A percentile compares a stretch with the other conserved stretches of the same genome.
Evolutionary conservation across 1,284 basidiomycete species (phyloP).

Genomic region (Volvariella volvacea): DNA sequence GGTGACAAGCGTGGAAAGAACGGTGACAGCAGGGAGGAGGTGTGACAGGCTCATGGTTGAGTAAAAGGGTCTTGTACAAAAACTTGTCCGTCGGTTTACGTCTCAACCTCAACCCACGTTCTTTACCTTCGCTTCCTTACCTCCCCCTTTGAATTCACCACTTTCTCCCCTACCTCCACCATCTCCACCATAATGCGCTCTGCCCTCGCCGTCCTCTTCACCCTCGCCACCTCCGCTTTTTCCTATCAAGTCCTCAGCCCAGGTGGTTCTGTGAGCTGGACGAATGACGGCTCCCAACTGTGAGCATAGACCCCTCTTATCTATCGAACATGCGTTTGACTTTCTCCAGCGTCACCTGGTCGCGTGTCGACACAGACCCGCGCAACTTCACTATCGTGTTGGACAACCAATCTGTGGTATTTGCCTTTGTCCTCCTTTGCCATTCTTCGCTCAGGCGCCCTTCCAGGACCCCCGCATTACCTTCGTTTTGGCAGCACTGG

Average conservation of each 20-base stretch:
- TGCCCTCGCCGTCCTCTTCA: slow-evolving; percentile 37
- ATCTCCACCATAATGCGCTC: slow-evolving; percentile 37
- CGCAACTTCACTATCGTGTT: slow-evolving; percentile 64
- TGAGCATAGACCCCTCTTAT: slow-evolving; percentile 15
- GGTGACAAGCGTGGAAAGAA: too few relatives aligned
- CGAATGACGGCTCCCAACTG: slow-evolving; percentile 46
- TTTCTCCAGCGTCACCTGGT: slow-evolving; percentile 51
- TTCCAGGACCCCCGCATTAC: slow-evolving; percentile 19
- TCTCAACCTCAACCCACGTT: too few relatives aligned
- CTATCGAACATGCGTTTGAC: slow-evolving; percentile 7
- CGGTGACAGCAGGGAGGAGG: too few relatives aligned
- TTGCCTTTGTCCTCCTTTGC: slow-evolving; percentile 3
- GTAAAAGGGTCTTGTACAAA: too few relatives aligned
- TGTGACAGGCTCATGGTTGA: too few relatives aligned
- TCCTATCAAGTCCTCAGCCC: slow-evolving; percentile 62
- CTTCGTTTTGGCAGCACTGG: slow-evolving; percentile 43
- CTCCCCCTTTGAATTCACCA: too few relatives aligned
- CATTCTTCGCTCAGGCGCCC: slow-evolving; percentile 8
- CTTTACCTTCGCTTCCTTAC: too few relatives aligned
- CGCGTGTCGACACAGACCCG: slow-evolving; percentile 57
- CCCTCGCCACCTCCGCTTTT: slow-evolving; percentile 45
- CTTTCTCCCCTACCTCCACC: slow-evolving; percentile 3
- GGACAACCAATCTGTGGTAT: slow-evolving; percentile 46
- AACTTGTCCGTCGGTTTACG: too few relatives aligned
- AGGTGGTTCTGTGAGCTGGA: slow-evolving; percentile 45